Conservation (phyloP, 192 early-diverging fungal species). For the Pilaira anomala region DNA sequence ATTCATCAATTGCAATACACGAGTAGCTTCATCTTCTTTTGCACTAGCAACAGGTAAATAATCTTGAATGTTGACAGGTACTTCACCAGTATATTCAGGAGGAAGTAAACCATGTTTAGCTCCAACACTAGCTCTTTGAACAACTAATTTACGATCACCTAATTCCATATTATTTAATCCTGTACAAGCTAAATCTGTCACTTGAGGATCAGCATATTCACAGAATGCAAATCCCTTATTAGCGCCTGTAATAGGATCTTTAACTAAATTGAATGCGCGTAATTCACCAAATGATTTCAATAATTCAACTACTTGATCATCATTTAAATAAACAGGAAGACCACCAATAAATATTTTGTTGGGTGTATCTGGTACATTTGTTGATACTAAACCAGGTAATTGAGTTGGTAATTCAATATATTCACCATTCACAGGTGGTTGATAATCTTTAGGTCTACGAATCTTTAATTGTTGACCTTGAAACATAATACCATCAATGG, state of each 20-base stretch:
- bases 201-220: slow-evolving; percentile 83
- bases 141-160: slow-evolving; percentile 88
- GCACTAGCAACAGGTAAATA: slow-evolving; percentile 43
- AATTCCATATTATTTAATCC: slow-evolving; percentile 95
- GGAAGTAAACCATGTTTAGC: slow-evolving; percentile 51
- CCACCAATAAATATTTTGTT: slow-evolving; percentile 96
- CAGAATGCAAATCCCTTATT: slow-evolving; percentile 91
- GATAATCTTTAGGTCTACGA: slow-evolving; percentile 93
- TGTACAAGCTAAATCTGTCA: slow-evolving; percentile 93
- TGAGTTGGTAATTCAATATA: slow-evolving; percentile 54
- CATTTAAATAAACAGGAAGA: slow-evolving; percentile 81
- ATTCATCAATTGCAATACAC: slow-evolving; percentile 86
- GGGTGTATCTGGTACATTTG: slow-evolving; percentile 84
- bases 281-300: slow-evolving; percentile 93
- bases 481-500: slow-evolving; percentile 90
- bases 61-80: background rate
- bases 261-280: slow-evolving; percentile 89
- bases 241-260: slow-evolving; percentile 54
- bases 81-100: background rate
- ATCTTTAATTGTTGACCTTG: slow-evolving; percentile 81
- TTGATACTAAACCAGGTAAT: slow-evolving; percentile 81
- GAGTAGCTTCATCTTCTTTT: slow-evolving; percentile 67
- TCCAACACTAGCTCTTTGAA: slow-evolving; percentile 90
- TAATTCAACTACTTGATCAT: slow-evolving; percentile 93
- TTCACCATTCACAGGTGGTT: slow-evolving; percentile 52